Evolutionary conservation across 495 filamentous ascomycete genomes (phyloP), one percentile per base, ranked within the genome.

Genomic region (Aspergillus bridgeri): DNA sequence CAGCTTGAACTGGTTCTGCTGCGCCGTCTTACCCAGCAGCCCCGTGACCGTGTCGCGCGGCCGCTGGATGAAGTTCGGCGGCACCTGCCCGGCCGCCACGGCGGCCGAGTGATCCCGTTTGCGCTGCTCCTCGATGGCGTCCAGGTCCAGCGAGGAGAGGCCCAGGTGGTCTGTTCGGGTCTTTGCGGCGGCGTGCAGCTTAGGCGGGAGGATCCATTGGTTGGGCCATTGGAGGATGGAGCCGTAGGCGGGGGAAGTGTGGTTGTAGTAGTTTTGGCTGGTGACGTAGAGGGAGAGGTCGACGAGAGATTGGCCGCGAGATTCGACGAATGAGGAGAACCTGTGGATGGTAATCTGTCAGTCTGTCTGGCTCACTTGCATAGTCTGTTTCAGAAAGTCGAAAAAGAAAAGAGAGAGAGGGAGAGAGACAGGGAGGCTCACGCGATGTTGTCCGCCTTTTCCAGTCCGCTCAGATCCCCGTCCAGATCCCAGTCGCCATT

Each of bases 261-360:
- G 68, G 48, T 72, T 65, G 57, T 81, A 77, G 79, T 92, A 98
- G 74, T 96, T 97, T 57, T 87, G 82, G 60, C 85, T 87, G 42
- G 90, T 94, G 65, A 92, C 86, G 73, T 94, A 98, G 62, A 98
- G 86, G 52, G 84, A 91, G 62, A 93, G 84, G 60, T 89, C 84
- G 62, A 94, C 60, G 53, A 95, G 83, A 20, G 83, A 78, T 62
- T 84, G 77, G 45, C 81, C 86, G 60, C 84, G 83, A 24, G 82
- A 77, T 64, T 81, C 77, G 56, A 91, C 62, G 68, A 88, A 89
- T 56, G 88, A 79, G 58, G 77, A 75, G 68, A 80, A 83, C 8
- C 80, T 83, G 57, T 46, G 4, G 42, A 45, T 45, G 15, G 3
- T 3, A 11, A 45, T 17, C 15, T 45, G 3, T 45, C 25, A 45